Evolutionary conservation across 2,329 filamentous ascomycete species (phyloP).

Genomic region (Hysterium pulicare): DNA sequence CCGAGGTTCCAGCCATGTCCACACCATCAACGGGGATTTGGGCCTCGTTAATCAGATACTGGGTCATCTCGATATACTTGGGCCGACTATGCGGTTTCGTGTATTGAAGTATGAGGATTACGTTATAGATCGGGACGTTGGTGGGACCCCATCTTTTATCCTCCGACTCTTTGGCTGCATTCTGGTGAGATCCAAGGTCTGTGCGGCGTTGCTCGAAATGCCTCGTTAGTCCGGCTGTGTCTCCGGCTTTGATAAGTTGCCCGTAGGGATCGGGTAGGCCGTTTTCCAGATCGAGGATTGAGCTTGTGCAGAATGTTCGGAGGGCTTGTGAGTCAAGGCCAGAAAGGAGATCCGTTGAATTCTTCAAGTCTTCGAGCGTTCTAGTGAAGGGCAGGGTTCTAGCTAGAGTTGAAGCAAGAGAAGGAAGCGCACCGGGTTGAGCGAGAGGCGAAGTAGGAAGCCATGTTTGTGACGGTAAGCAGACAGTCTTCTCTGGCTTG

Average conservation of each 20-base stretch:
- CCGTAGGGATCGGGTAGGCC: neutral
- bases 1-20: constrained; percentile 12
- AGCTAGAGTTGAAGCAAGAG: too few relatives aligned
- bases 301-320: neutral
- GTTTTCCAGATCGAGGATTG: neutral
- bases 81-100: constrained; percentile 4
- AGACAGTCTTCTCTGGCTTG: too few relatives aligned
- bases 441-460: too few relatives aligned
- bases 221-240: neutral
- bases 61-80: constrained; percentile 7
- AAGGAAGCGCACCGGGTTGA: too few relatives aligned
- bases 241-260: neutral
- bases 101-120: constrained; percentile 10
- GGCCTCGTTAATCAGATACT: constrained; percentile 10
- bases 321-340: neutral
- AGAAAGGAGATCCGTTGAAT: neutral
- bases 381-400: too few relatives aligned
- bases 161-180: constrained; percentile 10
- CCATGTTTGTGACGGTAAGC: too few relatives aligned
- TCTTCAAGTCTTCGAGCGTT: neutral
- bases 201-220: neutral
- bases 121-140: constrained; percentile 10
- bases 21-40: constrained; percentile 12
- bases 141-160: constrained; percentile 13
- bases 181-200: neutral